Conservation (phyloP, 768 basidiomycete genomes). For the Tulasnella calospora region DNA sequence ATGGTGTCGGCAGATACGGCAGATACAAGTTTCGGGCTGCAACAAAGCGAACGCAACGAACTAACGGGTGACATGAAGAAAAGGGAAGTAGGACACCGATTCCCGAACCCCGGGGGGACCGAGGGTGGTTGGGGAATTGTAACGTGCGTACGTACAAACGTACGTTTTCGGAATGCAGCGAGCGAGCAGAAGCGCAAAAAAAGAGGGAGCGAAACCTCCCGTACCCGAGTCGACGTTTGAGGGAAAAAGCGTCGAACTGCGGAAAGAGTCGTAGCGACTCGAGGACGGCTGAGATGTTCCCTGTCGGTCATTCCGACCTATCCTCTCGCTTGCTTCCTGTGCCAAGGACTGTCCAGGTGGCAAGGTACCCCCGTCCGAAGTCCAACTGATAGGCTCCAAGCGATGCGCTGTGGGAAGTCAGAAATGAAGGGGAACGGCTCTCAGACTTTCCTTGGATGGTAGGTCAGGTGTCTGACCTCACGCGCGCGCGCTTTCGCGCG, state of each 20-base stretch:
- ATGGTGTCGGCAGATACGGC: background rate
- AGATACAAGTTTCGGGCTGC: background rate
- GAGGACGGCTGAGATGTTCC: background rate
- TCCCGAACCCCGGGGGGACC: background rate
- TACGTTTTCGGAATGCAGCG: slow-evolving; percentile 7
- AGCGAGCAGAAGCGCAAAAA: background rate
- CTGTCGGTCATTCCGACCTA: background rate
- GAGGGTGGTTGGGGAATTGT: background rate
- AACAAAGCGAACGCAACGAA: background rate
- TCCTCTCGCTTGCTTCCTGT: background rate
- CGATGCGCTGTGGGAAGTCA: background rate
- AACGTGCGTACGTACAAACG: background rate
- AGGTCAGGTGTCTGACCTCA: background rate
- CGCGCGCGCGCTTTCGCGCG: background rate
- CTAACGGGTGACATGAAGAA: background rate
- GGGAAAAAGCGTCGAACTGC: background rate
- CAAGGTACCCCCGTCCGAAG: background rate
- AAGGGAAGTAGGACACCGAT: background rate
- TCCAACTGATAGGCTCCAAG: background rate
- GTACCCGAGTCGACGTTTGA: background rate
- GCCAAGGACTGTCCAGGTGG: background rate
- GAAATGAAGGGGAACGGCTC: background rate
- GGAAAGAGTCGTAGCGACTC: slow-evolving; percentile 5
- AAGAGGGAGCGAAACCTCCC: background rate
- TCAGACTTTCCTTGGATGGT: background rate